Evolutionary conservation across 1,139 yeast genomes (phyloP).

Genomic region (Hanseniaspora uvarum): DNA sequence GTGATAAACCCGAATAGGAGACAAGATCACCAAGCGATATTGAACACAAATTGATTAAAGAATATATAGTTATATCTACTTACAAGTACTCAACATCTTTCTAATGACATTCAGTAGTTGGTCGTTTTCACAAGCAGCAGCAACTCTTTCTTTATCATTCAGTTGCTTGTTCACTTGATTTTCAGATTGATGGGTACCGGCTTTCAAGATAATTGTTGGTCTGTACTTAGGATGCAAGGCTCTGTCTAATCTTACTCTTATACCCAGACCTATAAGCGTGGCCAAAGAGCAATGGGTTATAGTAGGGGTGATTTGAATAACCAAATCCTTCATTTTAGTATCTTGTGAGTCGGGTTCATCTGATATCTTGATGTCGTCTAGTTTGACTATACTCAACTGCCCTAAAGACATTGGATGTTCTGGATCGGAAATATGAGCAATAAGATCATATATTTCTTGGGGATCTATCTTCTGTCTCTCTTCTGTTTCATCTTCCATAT

Average conservation of each 20-base stretch:
- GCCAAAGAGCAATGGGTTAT: constrained; percentile 96
- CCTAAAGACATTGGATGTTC: constrained; percentile 95
- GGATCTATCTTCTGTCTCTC: constrained; percentile 64
- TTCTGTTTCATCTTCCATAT: constrained; percentile 32
- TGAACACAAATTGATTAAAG: too few relatives aligned
- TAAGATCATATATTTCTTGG: constrained; percentile 62
- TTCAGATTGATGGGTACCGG: constrained; percentile 93
- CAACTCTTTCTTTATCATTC: constrained; percentile 94
- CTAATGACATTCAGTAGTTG: constrained; percentile 80
- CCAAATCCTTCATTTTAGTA: constrained; percentile 57
- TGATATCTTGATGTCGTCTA: constrained; percentile 63
- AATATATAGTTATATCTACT: too few relatives aligned
- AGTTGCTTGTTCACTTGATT: constrained; percentile 91
- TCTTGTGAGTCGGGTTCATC: constrained; percentile 40
- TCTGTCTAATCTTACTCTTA: constrained; percentile 81
- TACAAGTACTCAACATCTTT: constrained; percentile 81
- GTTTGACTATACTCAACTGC: constrained; percentile 85
- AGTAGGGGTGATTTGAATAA: constrained; percentile 86
- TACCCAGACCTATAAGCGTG: constrained; percentile 88
- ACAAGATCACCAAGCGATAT: too few relatives aligned
- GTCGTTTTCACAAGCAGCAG: constrained; percentile 97
- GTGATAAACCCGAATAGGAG: too few relatives aligned
- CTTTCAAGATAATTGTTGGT: constrained; percentile 66
- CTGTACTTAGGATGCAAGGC: constrained; percentile 79
- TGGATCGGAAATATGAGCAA: constrained; percentile 87